Conservation (phyloP, 495 filamentous ascomycete genomes). For the Daldinia caldariorum region DNA sequence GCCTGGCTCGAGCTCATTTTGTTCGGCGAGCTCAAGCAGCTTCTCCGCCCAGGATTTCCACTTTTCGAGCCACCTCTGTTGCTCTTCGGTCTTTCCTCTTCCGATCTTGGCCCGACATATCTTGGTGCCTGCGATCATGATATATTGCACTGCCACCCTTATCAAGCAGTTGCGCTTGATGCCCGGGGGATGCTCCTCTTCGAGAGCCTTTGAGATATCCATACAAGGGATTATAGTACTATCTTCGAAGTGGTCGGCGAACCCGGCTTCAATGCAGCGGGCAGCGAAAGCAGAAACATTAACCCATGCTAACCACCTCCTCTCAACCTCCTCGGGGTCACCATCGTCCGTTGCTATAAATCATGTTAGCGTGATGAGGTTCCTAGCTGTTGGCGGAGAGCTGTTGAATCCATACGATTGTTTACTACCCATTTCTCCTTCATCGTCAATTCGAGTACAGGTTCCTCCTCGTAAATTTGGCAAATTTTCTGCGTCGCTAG, state of each 20-base stretch:
- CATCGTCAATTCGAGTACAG: constrained; percentile 3
- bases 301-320: constrained; percentile 1
- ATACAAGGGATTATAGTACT: not conserved
- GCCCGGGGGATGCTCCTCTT: not conserved
- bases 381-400: not conserved
- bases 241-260: not conserved
- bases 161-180: constrained; percentile 7
- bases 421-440: constrained; percentile 1
- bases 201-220: constrained; percentile 13
- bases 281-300: constrained; percentile 16
- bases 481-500: not conserved
- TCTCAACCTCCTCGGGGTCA: not conserved
- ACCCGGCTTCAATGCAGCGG: constrained; percentile 2
- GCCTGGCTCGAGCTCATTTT: not conserved
- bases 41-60: constrained; percentile 17
- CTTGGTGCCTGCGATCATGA: constrained; percentile 10
- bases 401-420: not conserved
- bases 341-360: constrained; percentile 5
- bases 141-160: constrained; percentile 14
- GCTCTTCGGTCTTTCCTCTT: not conserved
- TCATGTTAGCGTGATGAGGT: not conserved
- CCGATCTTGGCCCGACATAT: constrained; percentile 7
- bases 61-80: not conserved
- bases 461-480: not conserved
- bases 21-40: constrained; percentile 1